Percentiles rank a stretch among this genome's conserved stretches.
phyloP scores from a whole-genome alignment of 768 basidiomycete genomes.

The Leccinum boreale region DNA sequence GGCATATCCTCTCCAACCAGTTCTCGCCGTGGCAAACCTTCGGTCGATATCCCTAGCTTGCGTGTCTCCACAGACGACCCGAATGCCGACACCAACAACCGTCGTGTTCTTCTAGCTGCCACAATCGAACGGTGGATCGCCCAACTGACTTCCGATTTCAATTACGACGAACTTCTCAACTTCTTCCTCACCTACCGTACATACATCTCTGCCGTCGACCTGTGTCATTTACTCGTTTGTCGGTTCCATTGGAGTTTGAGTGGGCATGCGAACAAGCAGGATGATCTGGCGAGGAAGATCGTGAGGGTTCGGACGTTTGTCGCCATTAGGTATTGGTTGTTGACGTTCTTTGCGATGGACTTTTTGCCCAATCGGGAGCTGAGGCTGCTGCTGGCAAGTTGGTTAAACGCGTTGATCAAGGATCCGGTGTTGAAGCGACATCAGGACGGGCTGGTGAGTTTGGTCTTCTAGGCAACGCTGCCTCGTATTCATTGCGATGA shows the following conservation, averaged over 20 bases:
- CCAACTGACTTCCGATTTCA: constrained; percentile 81
- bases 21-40: constrained; percentile 36
- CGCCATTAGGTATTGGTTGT: constrained; percentile 85
- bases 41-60: constrained; percentile 27
- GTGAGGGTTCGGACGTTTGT: constrained; percentile 89
- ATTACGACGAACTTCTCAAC: constrained; percentile 82
- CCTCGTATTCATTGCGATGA: neutral
- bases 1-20: constrained; percentile 37
- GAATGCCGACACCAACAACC: constrained; percentile 24
- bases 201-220: constrained; percentile 74
- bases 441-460: constrained; percentile 69
- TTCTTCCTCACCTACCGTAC: constrained; percentile 93
- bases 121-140: constrained; percentile 94
- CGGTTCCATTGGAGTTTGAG: constrained; percentile 71
- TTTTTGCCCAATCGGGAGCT: constrained; percentile 80
- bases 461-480: neutral
- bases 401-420: constrained; percentile 74
- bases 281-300: constrained; percentile 70
- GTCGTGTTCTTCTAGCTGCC: constrained; percentile 70
- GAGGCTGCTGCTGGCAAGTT: constrained; percentile 66
- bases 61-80: constrained; percentile 25
- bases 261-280: constrained; percentile 37
- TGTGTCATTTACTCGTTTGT: constrained; percentile 78
- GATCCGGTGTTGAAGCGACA: constrained; percentile 70
- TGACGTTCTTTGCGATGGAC: constrained; percentile 88